phyloP scores from a whole-genome alignment of 768 basidiomycete species.

The Sistotremastrum niveocremeum region DNA sequence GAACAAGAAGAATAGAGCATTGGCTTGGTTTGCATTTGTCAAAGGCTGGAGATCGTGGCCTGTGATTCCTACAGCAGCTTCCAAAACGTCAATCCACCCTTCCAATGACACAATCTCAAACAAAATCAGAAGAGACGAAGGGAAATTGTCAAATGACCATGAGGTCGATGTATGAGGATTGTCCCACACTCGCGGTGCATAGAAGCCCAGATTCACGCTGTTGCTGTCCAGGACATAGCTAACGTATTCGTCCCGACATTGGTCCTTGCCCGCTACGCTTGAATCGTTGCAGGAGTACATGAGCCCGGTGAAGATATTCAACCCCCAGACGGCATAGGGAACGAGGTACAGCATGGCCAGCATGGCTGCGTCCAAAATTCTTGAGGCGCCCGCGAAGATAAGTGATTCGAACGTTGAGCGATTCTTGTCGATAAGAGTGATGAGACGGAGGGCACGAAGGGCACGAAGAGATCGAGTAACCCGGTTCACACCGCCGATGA shows the following conservation, averaged over 20 bases:
- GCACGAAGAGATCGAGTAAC: slow-evolving; percentile 78
- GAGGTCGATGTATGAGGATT: slow-evolving; percentile 71
- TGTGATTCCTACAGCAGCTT: slow-evolving; percentile 62
- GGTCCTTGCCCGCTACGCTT: slow-evolving; percentile 34
- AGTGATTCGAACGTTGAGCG: slow-evolving; percentile 76
- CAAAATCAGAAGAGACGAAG: slow-evolving; percentile 71
- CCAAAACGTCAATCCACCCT: slow-evolving; percentile 95
- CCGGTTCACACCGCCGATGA: slow-evolving; percentile 69
- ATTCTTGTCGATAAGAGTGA: slow-evolving; percentile 81
- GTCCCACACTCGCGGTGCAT: slow-evolving; percentile 78
- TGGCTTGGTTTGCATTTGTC: slow-evolving; percentile 59
- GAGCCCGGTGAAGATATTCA: slow-evolving; percentile 80
- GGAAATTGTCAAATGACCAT: slow-evolving; percentile 86
- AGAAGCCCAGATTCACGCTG: slow-evolving; percentile 43
- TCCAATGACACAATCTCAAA: slow-evolving; percentile 95
- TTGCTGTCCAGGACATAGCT: slow-evolving; percentile 42
- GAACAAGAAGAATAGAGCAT: slow-evolving; percentile 82
- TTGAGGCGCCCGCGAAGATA: slow-evolving; percentile 71
- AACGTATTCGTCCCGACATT: slow-evolving; percentile 66
- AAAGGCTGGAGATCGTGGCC: slow-evolving; percentile 57
- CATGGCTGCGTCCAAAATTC: slow-evolving; percentile 81
- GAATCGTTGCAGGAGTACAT: slow-evolving; percentile 78
- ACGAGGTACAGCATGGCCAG: slow-evolving; percentile 87
- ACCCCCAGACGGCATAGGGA: slow-evolving; percentile 86
- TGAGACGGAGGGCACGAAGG: slow-evolving; percentile 74